Base-by-base conservation (phyloP, 345 rosid genomes). In the Draba incana region DNA sequence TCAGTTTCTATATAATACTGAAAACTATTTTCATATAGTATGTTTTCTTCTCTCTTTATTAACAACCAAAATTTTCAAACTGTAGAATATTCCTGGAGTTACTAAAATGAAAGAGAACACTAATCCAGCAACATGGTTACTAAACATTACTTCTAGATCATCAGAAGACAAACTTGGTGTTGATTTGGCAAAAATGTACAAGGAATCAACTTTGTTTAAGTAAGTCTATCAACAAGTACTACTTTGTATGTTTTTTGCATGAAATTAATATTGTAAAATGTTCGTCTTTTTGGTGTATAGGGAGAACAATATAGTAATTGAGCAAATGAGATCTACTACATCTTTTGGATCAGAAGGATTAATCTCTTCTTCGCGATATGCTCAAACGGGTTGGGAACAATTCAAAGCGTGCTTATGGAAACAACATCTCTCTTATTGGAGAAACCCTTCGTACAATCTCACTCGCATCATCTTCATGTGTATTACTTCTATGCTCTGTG, bases 351-450 rank as follows among this genome's bases (percentile, higher is more conserved):
- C 79, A 30, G 47, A 71, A 41, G 79, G 75, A 10, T 39, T 77
- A 50, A 48, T 51, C 35, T 82, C 78, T 16, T 69, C 81, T 11
- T 69, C 68, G 0, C 69, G 68, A 5, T 85, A 75, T 68, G 69
- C 83, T 25, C 83, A 73, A 61, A 75, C 60, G 47, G 15, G 66
- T 12, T 76, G 81, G 83, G 80, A 49, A 49, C 94, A 84, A 52
- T 77, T 85, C 74, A 77, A 62, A 47, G 71, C 82, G 45, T 88
- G 93, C 57, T 68, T 84, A 1, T 85, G 93, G 90, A 88, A 85
- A 67, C 90, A 80, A 27, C 55, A 79, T 23, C 59, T 77, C 53
- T 81, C 94, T 12, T 85, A 85, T 31, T 88, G 90, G 88, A 80
- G 89, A 73, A 85, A 79, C 59, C 83, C 90, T 6, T 46, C 73